Evolutionary conservation across 805 yeast species (phyloP).

Genomic region (Lipomyces anomalus): DNA sequence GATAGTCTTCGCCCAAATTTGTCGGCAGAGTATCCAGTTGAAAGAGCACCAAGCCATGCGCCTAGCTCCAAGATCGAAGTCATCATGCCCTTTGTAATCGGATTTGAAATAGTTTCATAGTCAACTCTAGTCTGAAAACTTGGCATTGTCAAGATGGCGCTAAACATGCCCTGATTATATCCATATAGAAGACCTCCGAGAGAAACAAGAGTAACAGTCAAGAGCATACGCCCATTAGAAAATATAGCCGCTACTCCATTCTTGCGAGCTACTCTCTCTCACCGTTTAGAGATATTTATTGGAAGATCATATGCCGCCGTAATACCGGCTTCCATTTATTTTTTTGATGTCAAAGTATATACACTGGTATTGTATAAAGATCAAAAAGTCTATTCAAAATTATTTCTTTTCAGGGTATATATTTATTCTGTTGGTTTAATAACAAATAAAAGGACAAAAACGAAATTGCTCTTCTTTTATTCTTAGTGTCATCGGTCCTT

Average conservation of each 20-base stretch:
- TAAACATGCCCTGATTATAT: not conserved
- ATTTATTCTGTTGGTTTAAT: too few species aligned
- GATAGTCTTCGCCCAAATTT: conserved; percentile 7
- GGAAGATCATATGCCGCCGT: too few species aligned
- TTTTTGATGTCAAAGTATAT: too few species aligned
- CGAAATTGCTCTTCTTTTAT: too few species aligned
- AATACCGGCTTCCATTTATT: too few species aligned
- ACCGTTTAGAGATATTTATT: conserved; percentile 6
- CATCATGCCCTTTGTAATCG: not conserved
- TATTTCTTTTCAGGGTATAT: too few species aligned
- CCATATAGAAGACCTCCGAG: not conserved
- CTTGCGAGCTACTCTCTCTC: conserved; percentile 10
- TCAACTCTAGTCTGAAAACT: not conserved
- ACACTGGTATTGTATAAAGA: too few species aligned
- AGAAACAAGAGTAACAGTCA: not conserved
- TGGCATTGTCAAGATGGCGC: not conserved
- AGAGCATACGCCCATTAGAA: not conserved
- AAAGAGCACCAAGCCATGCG: conserved; percentile 15
- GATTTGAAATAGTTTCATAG: not conserved
- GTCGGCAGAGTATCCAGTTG: conserved; percentile 6
- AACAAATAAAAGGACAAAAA: too few species aligned
- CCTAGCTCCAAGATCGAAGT: conserved; percentile 1
- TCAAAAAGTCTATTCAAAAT: too few species aligned
- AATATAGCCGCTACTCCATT: not conserved
- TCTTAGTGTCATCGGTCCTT: too few species aligned